Evolutionary conservation across 805 yeast genomes (phyloP).

Genomic region (Pichia eremophila): DNA sequence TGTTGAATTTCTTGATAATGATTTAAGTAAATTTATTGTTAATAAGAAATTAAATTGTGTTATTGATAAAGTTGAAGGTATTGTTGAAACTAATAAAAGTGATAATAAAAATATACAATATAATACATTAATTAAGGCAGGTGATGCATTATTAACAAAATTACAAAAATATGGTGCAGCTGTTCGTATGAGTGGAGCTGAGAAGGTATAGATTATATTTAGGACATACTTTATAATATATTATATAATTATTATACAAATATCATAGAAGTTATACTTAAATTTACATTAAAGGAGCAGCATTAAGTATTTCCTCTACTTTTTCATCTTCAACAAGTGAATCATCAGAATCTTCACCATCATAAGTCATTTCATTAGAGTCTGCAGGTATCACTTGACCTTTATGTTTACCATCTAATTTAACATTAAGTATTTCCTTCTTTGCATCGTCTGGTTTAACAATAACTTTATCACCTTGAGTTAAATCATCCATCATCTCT

Average conservation of each 20-base stretch:
- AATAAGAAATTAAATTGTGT: slow-evolving; percentile 91
- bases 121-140: slow-evolving; percentile 79
- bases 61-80: slow-evolving; percentile 90
- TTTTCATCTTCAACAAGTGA: not conserved
- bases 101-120: slow-evolving; percentile 94
- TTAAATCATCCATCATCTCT: not conserved
- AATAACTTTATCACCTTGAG: slow-evolving; percentile 5
- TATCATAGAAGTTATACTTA: too few relatives aligned
- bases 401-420: not conserved
- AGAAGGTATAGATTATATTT: slow-evolving; percentile 34
- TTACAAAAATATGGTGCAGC: slow-evolving; percentile 97
- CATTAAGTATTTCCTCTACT: slow-evolving; percentile 2
- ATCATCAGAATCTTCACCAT: not conserved
- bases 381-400: slow-evolving; percentile 1
- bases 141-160: slow-evolving; percentile 86
- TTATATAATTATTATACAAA: too few relatives aligned
- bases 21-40: slow-evolving; percentile 83
- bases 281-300: not conserved
- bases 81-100: slow-evolving; percentile 91
- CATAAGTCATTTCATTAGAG: not conserved
- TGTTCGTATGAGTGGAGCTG: slow-evolving; percentile 90
- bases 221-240: not conserved
- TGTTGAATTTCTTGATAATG: slow-evolving; percentile 77
- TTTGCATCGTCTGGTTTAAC: slow-evolving; percentile 3
- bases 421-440: not conserved